Percentiles rank a stretch among this genome's conserved stretches.
phyloP scores from a whole-genome alignment of 345 rosid genomes.

The Arabidopsis thaliana region TAIR10.1 NC_003070.9:20285501-20286000 shows the following conservation, averaged over 20 bases:
- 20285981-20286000: constrained; percentile 5
- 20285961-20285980: not conserved
- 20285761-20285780: not conserved
- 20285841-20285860: constrained; percentile 82
- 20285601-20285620: not conserved
- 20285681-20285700: constrained; percentile 80
- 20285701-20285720: not conserved
- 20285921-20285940: constrained; percentile 88
- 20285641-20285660: constrained; percentile 60
- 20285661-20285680: constrained; percentile 98
- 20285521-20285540: constrained; percentile 1
- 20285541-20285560: constrained; percentile 63
- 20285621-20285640: constrained; percentile 19
- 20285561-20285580: constrained; percentile 35
- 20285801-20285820: constrained; percentile 92
- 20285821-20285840: constrained; percentile 95
- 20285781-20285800: constrained; percentile 58
- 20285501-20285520: constrained; percentile 13
- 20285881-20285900: constrained; percentile 93
- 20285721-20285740: constrained; percentile 6
- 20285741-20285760: not conserved
- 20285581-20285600: constrained; percentile 9
- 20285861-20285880: constrained; percentile 86
- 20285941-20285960: constrained; percentile 14
- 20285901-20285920: constrained; percentile 91